Conservation (phyloP, 148 eudicot genomes). For the Rhododendron henanense region DNA sequence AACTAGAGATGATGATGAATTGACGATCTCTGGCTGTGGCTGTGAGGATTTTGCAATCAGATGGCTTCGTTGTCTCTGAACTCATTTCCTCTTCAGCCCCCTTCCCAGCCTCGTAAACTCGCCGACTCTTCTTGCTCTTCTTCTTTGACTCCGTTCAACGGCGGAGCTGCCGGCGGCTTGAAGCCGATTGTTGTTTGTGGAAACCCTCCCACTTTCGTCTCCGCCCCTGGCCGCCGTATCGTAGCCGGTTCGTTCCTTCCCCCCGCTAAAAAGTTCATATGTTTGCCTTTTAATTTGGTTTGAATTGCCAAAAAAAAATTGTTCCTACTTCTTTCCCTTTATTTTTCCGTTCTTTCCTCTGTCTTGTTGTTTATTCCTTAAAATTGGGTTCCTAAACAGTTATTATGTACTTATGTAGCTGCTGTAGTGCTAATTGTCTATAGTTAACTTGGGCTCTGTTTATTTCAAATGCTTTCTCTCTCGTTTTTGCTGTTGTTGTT, state of each 20-base stretch:
- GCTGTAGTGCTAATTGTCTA: background rate
- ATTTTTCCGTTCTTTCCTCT: background rate
- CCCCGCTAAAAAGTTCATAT: background rate
- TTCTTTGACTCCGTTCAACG: background rate
- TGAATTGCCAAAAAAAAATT: background rate
- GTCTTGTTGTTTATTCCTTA: background rate
- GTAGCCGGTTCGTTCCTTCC: conserved; percentile 54
- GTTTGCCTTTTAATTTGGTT: background rate
- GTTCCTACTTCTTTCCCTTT: background rate
- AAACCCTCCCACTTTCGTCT: conserved; percentile 75
- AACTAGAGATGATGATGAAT: background rate
- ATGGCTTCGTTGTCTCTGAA: conserved; percentile 38
- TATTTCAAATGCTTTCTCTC: background rate
- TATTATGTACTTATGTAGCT: background rate
- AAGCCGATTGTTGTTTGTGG: conserved; percentile 70
- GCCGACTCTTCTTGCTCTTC: conserved; percentile 5
- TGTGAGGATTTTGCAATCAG: background rate
- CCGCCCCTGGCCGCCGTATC: conserved; percentile 84
- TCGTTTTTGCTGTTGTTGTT: background rate
- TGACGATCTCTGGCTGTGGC: conserved; percentile 9
- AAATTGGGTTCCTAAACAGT: background rate
- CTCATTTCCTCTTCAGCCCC: conserved; percentile 21
- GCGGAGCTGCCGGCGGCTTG: conserved; percentile 8
- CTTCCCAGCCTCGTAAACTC: conserved; percentile 25
- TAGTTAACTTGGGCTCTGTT: background rate